Base-by-base conservation (phyloP, 306 rosid species). In the Medicago ruthenica region DNA sequence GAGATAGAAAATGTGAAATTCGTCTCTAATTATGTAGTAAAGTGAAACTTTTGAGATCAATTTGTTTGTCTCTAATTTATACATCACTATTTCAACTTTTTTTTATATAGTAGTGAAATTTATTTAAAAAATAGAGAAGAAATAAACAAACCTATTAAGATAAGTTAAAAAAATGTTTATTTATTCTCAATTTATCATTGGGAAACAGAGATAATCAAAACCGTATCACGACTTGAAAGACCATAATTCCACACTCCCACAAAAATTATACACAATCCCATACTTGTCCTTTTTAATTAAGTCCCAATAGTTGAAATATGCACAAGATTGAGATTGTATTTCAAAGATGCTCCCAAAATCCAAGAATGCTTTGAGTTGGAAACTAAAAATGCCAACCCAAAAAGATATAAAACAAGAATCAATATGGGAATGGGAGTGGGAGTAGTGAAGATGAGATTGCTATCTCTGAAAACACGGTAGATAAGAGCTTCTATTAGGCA, bases 321-420 rank as follows among this genome's bases (percentile, higher is more conserved):
- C 17, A 60, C 17, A 78, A 78, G 72, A 48, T 37, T n/a, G 57
- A 40, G 77, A 73, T 22, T 42, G 21, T 16, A 75, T 31, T 20
- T 75, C 17, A 76, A 82, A 85, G 85, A 64, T 76, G 83, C 76
- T 74, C 55, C 8, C 85, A 79, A 66, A 70, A 53, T 70, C 82
- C 87, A 59, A 83, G 83, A 74, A 57, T 63, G 79, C 55, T 37
- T 60, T 17, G 21, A 63, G 76, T 59, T 51, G 86, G 80, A 72
- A 81, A 55, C 2, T 54, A 47, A 63, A 53, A 63, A 51, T 39
- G 54, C 53, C 71, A 54, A 72, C 72, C 68, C 40, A 40, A 80
- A 80, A 15, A 22, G 55, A 63, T 42, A 14, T 2, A 36, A 20
- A 20, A 34, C 9, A 74, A 44, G 72, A 59, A 80, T 66, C 63